phyloP scores from a whole-genome alignment of 2,329 filamentous ascomycete species.

The Microdochium paspali region DNA sequence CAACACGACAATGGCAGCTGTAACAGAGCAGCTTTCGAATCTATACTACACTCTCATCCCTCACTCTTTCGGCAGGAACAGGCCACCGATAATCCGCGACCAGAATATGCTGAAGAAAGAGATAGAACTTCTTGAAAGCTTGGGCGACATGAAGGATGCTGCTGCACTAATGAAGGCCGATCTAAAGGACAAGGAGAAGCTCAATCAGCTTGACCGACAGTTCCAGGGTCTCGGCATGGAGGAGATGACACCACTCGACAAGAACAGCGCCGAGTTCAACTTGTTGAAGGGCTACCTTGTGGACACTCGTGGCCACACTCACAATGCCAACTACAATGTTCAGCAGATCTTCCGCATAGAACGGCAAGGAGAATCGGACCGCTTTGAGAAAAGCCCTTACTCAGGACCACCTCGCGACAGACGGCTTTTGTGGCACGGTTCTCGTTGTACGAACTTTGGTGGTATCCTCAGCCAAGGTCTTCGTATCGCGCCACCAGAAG shows the following conservation, averaged over 20 bases:
- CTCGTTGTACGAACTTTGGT: conserved; percentile 72
- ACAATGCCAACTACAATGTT: conserved; percentile 50
- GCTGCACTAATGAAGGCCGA: conserved; percentile 66
- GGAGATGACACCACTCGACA: conserved; percentile 65
- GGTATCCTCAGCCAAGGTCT: conserved; percentile 83
- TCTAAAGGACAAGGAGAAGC: conserved; percentile 33
- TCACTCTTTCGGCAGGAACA: conserved; percentile 66
- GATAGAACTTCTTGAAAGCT: conserved; percentile 68
- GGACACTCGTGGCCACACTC: conserved; percentile 58
- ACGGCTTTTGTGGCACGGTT: conserved; percentile 81
- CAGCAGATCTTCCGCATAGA: conserved; percentile 77
- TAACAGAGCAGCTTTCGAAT: conserved; percentile 61
- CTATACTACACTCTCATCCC: conserved; percentile 75
- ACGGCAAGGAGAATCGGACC: conserved; percentile 59
- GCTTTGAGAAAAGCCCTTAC: conserved; percentile 51
- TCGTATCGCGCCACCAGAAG: conserved; percentile 80
- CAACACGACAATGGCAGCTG: conserved; percentile 21
- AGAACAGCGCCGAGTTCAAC: conserved; percentile 49
- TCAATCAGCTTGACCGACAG: conserved; percentile 63
- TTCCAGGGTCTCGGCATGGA: conserved; percentile 62
- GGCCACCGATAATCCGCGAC: conserved; percentile 58
- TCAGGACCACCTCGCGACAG: conserved; percentile 47
- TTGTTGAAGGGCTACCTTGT: conserved; percentile 59
- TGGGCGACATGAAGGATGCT: conserved; percentile 80
- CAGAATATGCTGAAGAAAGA: conserved; percentile 58